Percentiles rank a stretch among this genome's conserved stretches.
Evolutionary conservation across 2,329 filamentous ascomycete genomes (phyloP).

Genomic region (Penicillium oxalicum): DNA sequence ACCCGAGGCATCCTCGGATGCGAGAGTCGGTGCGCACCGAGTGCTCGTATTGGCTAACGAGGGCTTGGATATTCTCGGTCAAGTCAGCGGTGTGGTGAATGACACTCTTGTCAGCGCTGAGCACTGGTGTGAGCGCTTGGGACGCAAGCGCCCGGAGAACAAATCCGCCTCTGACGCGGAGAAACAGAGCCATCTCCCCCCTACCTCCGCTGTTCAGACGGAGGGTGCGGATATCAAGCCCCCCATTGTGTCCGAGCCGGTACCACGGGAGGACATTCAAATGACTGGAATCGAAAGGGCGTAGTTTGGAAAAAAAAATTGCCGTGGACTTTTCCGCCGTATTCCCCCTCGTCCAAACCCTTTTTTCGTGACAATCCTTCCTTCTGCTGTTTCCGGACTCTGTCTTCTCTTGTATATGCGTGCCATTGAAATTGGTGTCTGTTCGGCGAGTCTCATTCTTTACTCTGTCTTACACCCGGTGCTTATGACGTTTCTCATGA

Average conservation of each 20-base stretch:
- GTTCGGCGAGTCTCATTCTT: too few relatives aligned
- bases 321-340: slow-evolving; percentile 1
- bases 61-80: slow-evolving; percentile 87
- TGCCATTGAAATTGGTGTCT: neutral
- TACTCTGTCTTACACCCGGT: too few relatives aligned
- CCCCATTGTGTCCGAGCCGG: slow-evolving; percentile 15
- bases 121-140: slow-evolving; percentile 78
- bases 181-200: slow-evolving; percentile 15
- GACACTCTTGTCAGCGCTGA: slow-evolving; percentile 87
- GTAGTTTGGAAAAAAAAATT: slow-evolving; percentile 9
- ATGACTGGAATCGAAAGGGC: slow-evolving; percentile 33
- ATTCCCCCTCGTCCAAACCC: neutral
- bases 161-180: slow-evolving; percentile 19
- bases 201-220: slow-evolving; percentile 9
- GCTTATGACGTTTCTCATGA: too few relatives aligned
- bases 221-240: slow-evolving; percentile 28
- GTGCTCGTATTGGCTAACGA: slow-evolving; percentile 84
- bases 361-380: neutral
- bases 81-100: slow-evolving; percentile 81
- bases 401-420: neutral
- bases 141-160: slow-evolving; percentile 41
- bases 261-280: slow-evolving; percentile 26
- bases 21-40: slow-evolving; percentile 59
- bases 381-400: too few relatives aligned
- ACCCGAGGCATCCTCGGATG: slow-evolving; percentile 36